Evolutionary conservation across 2,329 filamentous ascomycete species (phyloP), one percentile per base, ranked within the genome.

Genomic region (Drechslera avenae): DNA sequence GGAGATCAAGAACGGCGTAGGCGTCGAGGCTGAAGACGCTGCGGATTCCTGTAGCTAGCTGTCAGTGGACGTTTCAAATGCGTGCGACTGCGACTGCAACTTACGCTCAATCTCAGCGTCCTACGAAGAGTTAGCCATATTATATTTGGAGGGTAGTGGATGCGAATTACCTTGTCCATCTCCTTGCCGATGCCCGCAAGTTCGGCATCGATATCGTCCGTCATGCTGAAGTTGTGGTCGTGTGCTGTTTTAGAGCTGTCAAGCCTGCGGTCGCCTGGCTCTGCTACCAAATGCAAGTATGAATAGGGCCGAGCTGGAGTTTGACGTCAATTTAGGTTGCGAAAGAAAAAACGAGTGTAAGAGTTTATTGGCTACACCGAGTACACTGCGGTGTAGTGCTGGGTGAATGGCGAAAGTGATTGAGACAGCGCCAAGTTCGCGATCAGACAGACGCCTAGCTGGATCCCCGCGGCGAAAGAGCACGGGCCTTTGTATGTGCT

Each of bases 1-100:
- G 91, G 37, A 99, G 88, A 74, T 95, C 94, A 37, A 99, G 87
- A 40, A 99, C 91, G 42, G 93, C 90, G 74, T 99, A 99, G 63
- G 87, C 84, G 75, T 90, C 86, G 63, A 89, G 85, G 64, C 88
- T 86, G 75, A 99, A 99, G 39, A 92, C 90, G 67, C 88, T 89
- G 62, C 96, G 82, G 63, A 99, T 99, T 54, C 21, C 21, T 23
- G 9, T 23, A 23, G 21, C 21, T 23, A 23, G 21, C 21, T 23
- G 21, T 23, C 9, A 23, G 21, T 23, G 21, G 21, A 8, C 21
- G 4, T 23, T 23, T 23, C 2, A 8, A 5, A 8, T 23, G 21
- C 9, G 9, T 23, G 21, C 21, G 21, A 23, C 21, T 8, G 21
- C 21, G 21, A 23, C 21, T 8, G 21, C 21, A 8, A 23, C 21